Evolutionary conservation across 139 green algal genomes (phyloP), one percentile per base, ranked within the genome.

Genomic region (Choricystis sp.): DNA sequence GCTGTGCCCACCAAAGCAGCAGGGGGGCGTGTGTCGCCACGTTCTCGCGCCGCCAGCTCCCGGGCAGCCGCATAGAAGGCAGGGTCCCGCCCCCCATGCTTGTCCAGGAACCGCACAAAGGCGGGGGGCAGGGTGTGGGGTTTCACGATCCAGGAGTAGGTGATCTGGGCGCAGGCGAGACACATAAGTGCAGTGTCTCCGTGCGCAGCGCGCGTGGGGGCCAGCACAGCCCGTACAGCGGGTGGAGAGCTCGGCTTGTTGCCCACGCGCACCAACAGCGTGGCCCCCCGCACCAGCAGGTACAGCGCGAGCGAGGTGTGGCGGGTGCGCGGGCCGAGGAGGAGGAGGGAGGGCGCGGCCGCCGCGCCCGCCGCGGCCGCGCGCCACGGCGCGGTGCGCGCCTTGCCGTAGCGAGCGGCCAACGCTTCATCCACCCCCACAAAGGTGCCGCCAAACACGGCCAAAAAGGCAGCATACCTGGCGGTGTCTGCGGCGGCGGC

Each of bases 111-210:
- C 20, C 72, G 60, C 4, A 92, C 62, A 64, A 94, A 96, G 1
- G 75, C 74, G 2, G 66, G 29, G 19, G 81, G 79, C 63, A 94
- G 76, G 21, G 83, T 86, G 60, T 83, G 64, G 22, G 85, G 86
- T 70, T 81, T 77, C 66, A 87, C 74, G 58, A 94, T 86, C 81
- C 85, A 95, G 25, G 71, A 81, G 62, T 88, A 87, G 3, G 75
- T 56, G 40, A 94, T 81, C 70, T 89, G 82, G 0, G 30, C 3
- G 55, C 24, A 25, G 25, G 57, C 71, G 19, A 74, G n/a, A 48
- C 80, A 94, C 88, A 96, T 95, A 24, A 97, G 79, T 20, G 73
- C 59, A 3, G 78, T 79, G 70, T 96, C 91, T 19, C 88, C 89
- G 72, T 97, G 85, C 29, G 61, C 40, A 71, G 68, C 84, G 9